Percentiles rank a stretch among this genome's conserved stretches.
These are phyloP conservation scores for Leucogyrophana mollusca DNA, from an alignment of 768 basidiomycete species.

Conservation along the genomic window DNA sequence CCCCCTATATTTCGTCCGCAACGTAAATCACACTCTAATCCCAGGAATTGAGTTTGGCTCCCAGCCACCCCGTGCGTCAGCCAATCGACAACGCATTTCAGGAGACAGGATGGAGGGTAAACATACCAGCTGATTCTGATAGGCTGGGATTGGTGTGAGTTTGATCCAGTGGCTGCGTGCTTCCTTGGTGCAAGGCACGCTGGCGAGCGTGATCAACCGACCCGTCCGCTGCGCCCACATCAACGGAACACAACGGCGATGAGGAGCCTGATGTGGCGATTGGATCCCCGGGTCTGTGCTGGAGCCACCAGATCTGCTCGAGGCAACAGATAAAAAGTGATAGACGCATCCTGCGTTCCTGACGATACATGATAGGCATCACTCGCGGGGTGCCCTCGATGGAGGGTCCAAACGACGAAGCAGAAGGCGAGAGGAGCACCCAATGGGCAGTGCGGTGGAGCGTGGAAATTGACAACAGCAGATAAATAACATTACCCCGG, in stretches of 20 bases:
- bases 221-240: not conserved
- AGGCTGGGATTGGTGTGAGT: no score
- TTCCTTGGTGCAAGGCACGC: not conserved
- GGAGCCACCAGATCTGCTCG: not conserved
- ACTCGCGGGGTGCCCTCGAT: not conserved
- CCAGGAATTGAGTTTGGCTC: not conserved
- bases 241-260: no score
- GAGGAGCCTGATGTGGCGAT: no score
- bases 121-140: no score
- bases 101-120: no score
- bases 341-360: conserved; percentile 3
- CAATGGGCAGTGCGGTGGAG: no score
- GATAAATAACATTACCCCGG: no score
- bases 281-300: not conserved
- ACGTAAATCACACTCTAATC: conserved; percentile 2
- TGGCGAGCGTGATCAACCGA: no score
- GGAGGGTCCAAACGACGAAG: no score
- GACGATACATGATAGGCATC: not conserved
- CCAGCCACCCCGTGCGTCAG: not conserved
- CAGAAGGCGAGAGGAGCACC: no score
- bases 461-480: no score
- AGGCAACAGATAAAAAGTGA: conserved; percentile 7
- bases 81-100: not conserved
- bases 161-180: no score
- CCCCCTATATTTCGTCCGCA: not conserved